Evolutionary conservation across 306 rosid species (phyloP).

Genomic region (Abrus precatorius): DNA sequence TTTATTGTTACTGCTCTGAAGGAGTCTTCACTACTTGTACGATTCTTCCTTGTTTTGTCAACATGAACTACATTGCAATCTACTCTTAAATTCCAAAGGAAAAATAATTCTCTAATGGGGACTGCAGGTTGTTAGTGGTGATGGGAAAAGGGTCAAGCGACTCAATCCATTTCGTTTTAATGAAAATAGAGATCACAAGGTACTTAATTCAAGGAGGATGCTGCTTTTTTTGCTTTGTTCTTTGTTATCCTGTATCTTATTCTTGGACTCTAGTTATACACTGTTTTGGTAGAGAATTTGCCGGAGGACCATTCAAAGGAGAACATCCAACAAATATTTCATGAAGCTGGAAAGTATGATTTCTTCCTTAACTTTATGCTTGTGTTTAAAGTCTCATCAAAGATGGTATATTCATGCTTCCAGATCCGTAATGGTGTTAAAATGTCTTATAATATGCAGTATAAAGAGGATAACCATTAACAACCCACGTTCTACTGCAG

Average conservation of each 20-base stretch:
- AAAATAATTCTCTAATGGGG: slow-evolving; percentile 15
- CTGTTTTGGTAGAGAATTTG: slow-evolving; percentile 94
- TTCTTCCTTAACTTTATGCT: not conserved
- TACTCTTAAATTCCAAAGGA: slow-evolving; percentile 39
- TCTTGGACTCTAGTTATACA: slow-evolving; percentile 73
- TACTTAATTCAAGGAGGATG: slow-evolving; percentile 52
- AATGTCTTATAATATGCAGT: slow-evolving; percentile 57
- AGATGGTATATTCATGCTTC: slow-evolving; percentile 33
- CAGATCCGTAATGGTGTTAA: slow-evolving; percentile 31
- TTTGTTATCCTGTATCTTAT: slow-evolving; percentile 53
- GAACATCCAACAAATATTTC: slow-evolving; percentile 77
- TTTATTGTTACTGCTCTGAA: slow-evolving; percentile 72
- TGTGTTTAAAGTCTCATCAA: slow-evolving; percentile 37
- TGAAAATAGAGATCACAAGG: slow-evolving; percentile 81
- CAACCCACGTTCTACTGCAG: slow-evolving; percentile 67
- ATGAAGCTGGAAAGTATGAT: slow-evolving; percentile 87
- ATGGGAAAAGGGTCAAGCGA: slow-evolving; percentile 88
- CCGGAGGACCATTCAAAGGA: slow-evolving; percentile 88
- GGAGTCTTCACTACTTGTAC: slow-evolving; percentile 88
- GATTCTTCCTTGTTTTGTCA: slow-evolving; percentile 41
- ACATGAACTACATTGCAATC: slow-evolving; percentile 41
- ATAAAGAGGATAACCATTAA: slow-evolving; percentile 69
- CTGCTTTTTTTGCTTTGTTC: slow-evolving; percentile 1
- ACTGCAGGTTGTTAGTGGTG: slow-evolving; percentile 81
- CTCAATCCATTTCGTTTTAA: slow-evolving; percentile 65